Conservation (phyloP, 352 stramenopile genomes). For the Phytophthora pseudosyringae region DNA sequence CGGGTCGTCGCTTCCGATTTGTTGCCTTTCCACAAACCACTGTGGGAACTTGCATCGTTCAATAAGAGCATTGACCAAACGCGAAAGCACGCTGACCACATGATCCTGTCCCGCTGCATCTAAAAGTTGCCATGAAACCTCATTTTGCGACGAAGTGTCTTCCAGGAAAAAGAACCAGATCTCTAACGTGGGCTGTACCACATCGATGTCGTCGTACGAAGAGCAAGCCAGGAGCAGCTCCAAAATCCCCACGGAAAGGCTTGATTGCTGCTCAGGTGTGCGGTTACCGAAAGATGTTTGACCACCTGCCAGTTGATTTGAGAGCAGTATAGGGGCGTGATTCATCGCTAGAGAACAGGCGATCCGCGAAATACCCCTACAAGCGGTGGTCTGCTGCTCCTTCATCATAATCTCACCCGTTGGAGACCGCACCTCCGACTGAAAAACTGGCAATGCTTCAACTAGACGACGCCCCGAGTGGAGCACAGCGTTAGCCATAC, state of each 20-base stretch:
- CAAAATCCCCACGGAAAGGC: slow-evolving; percentile 49
- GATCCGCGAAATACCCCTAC: slow-evolving; percentile 49
- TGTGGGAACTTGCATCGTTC: slow-evolving; percentile 65
- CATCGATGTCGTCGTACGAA: slow-evolving; percentile 54
- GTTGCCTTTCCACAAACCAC: slow-evolving; percentile 61
- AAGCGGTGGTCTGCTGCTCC: slow-evolving; percentile 38
- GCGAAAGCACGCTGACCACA: slow-evolving; percentile 55
- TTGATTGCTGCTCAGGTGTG: slow-evolving; percentile 11
- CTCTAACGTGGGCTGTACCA: slow-evolving; percentile 78
- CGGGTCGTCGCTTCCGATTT: slow-evolving; percentile 60
- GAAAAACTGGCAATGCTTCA: slow-evolving; percentile 33
- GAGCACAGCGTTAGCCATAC: slow-evolving; percentile 38
- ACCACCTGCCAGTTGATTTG: slow-evolving; percentile 7
- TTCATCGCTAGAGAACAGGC: slow-evolving; percentile 56
- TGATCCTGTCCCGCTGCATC: slow-evolving; percentile 36
- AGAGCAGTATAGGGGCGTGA: slow-evolving; percentile 46
- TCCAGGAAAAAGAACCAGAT: slow-evolving; percentile 92
- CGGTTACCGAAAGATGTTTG: neutral
- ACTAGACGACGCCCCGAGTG: slow-evolving; percentile 38
- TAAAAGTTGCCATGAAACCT: slow-evolving; percentile 52
- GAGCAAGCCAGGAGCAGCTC: slow-evolving; percentile 72
- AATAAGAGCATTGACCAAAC: slow-evolving; percentile 75
- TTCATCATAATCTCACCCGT: slow-evolving; percentile 14
- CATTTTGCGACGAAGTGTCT: slow-evolving; percentile 46
- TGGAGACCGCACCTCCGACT: slow-evolving; percentile 3